Conservation (phyloP, 2,329 filamentous ascomycete genomes). For the Teratosphaeria pseudoeucalypti region DNA sequence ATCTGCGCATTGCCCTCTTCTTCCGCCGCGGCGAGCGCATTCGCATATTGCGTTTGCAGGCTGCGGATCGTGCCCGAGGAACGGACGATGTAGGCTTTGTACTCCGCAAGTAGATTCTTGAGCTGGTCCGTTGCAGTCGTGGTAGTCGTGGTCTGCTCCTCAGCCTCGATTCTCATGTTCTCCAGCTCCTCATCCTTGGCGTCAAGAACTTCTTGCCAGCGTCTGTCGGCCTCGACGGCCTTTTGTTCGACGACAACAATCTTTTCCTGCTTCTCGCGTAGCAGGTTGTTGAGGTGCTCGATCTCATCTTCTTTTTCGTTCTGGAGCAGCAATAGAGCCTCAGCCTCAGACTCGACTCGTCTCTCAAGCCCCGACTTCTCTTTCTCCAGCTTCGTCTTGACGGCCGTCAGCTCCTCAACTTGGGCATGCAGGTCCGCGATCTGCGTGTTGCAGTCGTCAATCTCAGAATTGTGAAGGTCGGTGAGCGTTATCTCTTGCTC, state of each 20-base stretch:
- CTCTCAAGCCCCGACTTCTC: slow-evolving; percentile 24
- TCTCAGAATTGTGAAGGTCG: slow-evolving; percentile 21
- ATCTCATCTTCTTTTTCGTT: slow-evolving; percentile 24
- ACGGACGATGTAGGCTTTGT: slow-evolving; percentile 26
- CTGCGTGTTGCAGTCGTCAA: slow-evolving; percentile 22
- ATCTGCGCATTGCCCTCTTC: slow-evolving; percentile 5
- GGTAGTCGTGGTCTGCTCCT: slow-evolving; percentile 12
- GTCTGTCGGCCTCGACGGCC: slow-evolving; percentile 27
- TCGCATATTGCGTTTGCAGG: slow-evolving; percentile 15
- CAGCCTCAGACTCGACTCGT: slow-evolving; percentile 26
- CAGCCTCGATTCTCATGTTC: slow-evolving; percentile 15
- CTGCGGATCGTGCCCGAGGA: slow-evolving; percentile 24
- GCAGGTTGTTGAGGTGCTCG: slow-evolving; percentile 16
- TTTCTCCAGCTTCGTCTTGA: slow-evolving; percentile 16
- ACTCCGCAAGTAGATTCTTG: slow-evolving; percentile 18
- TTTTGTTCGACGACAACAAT: slow-evolving; percentile 23
- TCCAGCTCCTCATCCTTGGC: slow-evolving; percentile 29
- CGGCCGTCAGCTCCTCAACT: slow-evolving; percentile 9
- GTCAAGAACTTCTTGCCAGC: slow-evolving; percentile 30
- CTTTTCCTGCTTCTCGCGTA: slow-evolving; percentile 25
- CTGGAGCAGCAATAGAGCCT: slow-evolving; percentile 26
- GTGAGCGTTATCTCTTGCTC: slow-evolving; percentile 13
- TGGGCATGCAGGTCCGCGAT: slow-evolving; percentile 22
- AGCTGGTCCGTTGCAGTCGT: slow-evolving; percentile 17
- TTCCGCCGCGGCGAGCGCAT: slow-evolving; percentile 22